Base-by-base conservation (phyloP, 75 land plant genomes). In the Sequoia sempervirens region DNA sequence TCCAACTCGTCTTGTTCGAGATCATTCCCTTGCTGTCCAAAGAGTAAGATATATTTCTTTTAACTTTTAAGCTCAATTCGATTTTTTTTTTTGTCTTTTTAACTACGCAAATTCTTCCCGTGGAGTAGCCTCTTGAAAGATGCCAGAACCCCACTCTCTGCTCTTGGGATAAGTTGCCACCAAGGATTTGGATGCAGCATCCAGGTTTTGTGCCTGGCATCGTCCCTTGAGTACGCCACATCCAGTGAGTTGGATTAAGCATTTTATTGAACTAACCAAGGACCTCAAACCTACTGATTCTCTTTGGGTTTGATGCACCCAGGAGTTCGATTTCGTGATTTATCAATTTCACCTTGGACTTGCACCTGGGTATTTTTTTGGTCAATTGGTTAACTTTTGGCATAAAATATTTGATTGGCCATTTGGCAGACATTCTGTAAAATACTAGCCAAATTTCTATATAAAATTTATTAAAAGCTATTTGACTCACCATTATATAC, bases 1-100 rank as follows among this genome's bases (percentile, higher is more conserved):
- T 96, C 86, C 94, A 96, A 90, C 96, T 96, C 46, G 98, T 96
- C 28, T 91, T 96, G 84, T 94, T 96, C 86, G 98, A 96, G 91
- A 96, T 96, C 88, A 83, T 96, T 20, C 98, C 98, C 54, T 78
- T 96, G 36, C 92, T 96, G 41, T 96, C 98, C 82, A 91, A 89
- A 85, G 88, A 95, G 95, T 95, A 72, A 66, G 86, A 6, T 61
- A 61, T 2, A 7, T 14, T 28, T 52, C 34, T 53, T 47, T 6
- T 43, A 34, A 47, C 18, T 61, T 34, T 68, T 34, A 32, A 70
- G 32, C 73, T 70, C n/a, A 61, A 61, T 37, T 82, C 2, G 9
- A 58, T 61, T 47, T 45, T 10, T 47, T 83, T 15, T 34, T 34
- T 69, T 37, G 58, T 13, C 13, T 30, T 56, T 37, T 52, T 12